These are phyloP conservation scores for Diaporthe capsici DNA, from an alignment of 2,329 filamentous ascomycete species.

Conservation along the genomic window DNA sequence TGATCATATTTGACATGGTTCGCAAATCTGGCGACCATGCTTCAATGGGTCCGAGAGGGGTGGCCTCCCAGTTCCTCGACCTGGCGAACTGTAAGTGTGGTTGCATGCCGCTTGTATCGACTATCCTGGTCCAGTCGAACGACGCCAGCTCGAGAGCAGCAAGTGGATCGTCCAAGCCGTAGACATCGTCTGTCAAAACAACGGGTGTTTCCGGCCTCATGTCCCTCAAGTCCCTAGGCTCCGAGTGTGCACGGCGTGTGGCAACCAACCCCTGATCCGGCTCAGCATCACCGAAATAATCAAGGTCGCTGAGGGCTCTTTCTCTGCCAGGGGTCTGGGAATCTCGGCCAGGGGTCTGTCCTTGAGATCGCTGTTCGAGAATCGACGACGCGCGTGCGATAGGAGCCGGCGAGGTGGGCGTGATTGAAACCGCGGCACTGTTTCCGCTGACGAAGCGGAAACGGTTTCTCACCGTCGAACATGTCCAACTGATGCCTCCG, in stretches of 20 bases:
- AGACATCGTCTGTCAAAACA: constrained; percentile 22
- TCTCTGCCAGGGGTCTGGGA: constrained; percentile 49
- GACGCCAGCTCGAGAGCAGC: constrained; percentile 60
- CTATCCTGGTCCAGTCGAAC: constrained; percentile 87
- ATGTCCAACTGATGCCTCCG: constrained; percentile 78
- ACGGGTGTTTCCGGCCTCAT: constrained; percentile 44
- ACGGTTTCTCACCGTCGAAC: constrained; percentile 76
- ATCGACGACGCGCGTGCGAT: constrained; percentile 54
- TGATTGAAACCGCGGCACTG: constrained; percentile 53
- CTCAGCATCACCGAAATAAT: constrained; percentile 60
- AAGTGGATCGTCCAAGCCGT: neutral
- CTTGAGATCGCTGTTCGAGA: constrained; percentile 53
- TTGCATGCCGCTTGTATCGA: constrained; percentile 62
- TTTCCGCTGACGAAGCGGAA: constrained; percentile 78
- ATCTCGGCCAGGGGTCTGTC: constrained; percentile 53
- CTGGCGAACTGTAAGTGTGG: constrained; percentile 81
- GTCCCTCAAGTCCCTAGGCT: constrained; percentile 45
- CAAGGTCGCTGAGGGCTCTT: constrained; percentile 50
- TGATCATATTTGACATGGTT: constrained; percentile 85
- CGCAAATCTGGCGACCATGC: constrained; percentile 80
- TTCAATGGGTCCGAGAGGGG: constrained; percentile 81
- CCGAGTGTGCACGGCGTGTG: constrained; percentile 44
- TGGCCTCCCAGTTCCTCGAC: constrained; percentile 80
- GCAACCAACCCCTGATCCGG: neutral
- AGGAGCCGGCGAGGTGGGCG: constrained; percentile 57